Evolutionary conservation across 2,329 filamentous ascomycete genomes (phyloP), one percentile per base, ranked within the genome.

Genomic region (Cladosporium sp.): DNA sequence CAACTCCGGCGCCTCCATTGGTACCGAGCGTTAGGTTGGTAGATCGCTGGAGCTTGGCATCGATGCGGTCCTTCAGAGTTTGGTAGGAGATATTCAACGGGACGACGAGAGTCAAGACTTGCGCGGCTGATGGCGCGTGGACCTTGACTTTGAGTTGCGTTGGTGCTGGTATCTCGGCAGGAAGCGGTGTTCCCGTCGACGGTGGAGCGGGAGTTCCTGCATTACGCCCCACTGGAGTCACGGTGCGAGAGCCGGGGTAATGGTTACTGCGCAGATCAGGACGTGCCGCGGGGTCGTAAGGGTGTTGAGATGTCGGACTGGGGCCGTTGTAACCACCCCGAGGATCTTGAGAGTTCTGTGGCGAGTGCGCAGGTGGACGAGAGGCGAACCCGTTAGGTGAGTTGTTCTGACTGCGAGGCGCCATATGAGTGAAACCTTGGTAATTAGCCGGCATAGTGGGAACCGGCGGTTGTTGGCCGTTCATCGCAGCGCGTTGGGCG

Each of bases 81-180:
- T 93, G 88, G 69, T 94, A 97, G 35, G 88, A 86, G 61, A 97
- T 97, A 66, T 94, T 95, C 69, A 89, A 94, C 27, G 89, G 87
- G 36, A 95, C 94, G 9, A 98, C 92, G n/a, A 98, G 78, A 1
- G 92, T 96, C 52, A 96, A 86, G 59, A 94, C 94, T 64, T 91
- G 93, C 40, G 86, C 86, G 39, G 93, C 88, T 3, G 71, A 67
- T 3, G 72, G 70, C 64, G 88, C 94, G 63, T 92, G 92, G 51
- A 98, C 90, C 67, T 94, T 95, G 43, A 96, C 91, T 71, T 96
- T 97, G 45, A 98, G 78, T 64, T 97, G 93, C 7, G 87, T 90
- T 63, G 67, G 58, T 13, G 58, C 48, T 15, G 58, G 50, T 25
- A 56, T 54, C 22, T 58, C 57, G 9, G 52, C 43, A 3, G 46